Base-by-base conservation (phyloP, 345 rosid species). In the Euclidium syriacum region DNA sequence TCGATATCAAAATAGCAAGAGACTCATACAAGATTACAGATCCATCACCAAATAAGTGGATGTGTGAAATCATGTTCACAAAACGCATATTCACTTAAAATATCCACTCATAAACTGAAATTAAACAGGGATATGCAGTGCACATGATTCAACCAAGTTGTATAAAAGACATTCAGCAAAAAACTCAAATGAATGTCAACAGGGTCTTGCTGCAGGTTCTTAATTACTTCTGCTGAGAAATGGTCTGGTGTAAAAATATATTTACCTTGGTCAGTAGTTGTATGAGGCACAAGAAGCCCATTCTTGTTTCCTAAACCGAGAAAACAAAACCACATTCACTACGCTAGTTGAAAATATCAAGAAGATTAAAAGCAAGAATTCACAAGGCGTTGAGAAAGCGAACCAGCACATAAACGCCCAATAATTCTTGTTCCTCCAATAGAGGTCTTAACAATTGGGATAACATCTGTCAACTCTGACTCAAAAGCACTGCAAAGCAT, bases 271-370 rank as follows among this genome's bases (percentile, higher is more conserved):
- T 94, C 97, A 20, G 96, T 94, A 39, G 96, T 85, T 62, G 73
- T 94, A 62, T 90, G 99, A 1, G 97, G 99, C 67, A 94, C 78
- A 58, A 94, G 96, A 77, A 90, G 96, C 34, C 96, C 99, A 10
- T 90, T 87, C 63, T 90, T 94, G 77, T 94, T 94, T 50, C 99
- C 99, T 87, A 73, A 58, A 58, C 7, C 38, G 56, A 54, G 50
- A 17, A 5, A 7, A 25, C 15, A 24, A 32, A 10, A 16, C 25
- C 49, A 11, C 2, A 1, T 23, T 12, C 36, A 22, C 16, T 15
- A 48, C 23, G 23, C 19, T 18, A 61, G 49, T 19, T 11, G 15
- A 12, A 9, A 5, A 20, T 6, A 36, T 41, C 1, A 20, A 23
- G 24, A 59, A 41, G 23, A 41, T 25, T 10, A 18, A 7, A 46